A percentile compares a stretch with the other conserved stretches of the same genome.
Conservation (phyloP, 2,329 filamentous ascomycete genomes). For the Raffaelea arxii region DNA sequence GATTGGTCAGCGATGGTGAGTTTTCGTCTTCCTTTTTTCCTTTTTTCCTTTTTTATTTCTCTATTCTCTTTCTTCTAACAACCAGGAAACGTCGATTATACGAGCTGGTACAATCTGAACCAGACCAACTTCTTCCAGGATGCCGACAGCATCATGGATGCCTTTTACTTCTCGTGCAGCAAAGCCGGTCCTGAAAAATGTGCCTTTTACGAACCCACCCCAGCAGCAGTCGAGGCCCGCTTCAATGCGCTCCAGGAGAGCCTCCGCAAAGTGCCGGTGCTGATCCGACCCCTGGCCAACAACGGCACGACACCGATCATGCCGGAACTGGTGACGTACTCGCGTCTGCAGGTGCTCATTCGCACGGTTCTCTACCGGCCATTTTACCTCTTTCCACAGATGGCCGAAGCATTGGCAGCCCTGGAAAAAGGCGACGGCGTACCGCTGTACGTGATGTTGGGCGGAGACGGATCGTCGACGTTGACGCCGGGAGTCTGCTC, state of each 20-base stretch:
- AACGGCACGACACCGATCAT: conserved; percentile 24
- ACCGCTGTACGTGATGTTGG: conserved; percentile 29
- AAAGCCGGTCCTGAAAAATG: conserved; percentile 38
- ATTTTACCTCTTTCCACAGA: conserved; percentile 26
- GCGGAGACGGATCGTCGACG: conserved; percentile 4
- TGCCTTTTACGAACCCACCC: conserved; percentile 26
- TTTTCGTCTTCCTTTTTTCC: neutral
- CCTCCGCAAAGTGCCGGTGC: conserved; percentile 31
- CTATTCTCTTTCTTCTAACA: neutral
- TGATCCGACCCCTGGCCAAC: conserved; percentile 21
- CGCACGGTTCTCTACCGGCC: conserved; percentile 34
- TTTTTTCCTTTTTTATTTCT: neutral
- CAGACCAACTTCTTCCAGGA: conserved; percentile 39
- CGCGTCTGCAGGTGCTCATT: conserved; percentile 32
- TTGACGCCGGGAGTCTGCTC: conserved; percentile 14
- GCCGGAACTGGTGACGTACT: conserved; percentile 39
- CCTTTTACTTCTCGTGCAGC: conserved; percentile 44
- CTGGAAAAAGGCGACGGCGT: conserved; percentile 33
- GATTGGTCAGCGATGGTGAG: conserved; percentile 37
- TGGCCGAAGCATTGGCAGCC: conserved; percentile 31
- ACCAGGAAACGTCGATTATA: conserved; percentile 39
- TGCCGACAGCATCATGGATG: conserved; percentile 40
- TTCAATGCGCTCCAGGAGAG: conserved; percentile 28
- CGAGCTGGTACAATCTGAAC: conserved; percentile 38
- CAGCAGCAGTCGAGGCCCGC: conserved; percentile 26